These are phyloP conservation scores for Priceomyces medius DNA, from an alignment of 805 yeast species.

Conservation along the genomic window DNA sequence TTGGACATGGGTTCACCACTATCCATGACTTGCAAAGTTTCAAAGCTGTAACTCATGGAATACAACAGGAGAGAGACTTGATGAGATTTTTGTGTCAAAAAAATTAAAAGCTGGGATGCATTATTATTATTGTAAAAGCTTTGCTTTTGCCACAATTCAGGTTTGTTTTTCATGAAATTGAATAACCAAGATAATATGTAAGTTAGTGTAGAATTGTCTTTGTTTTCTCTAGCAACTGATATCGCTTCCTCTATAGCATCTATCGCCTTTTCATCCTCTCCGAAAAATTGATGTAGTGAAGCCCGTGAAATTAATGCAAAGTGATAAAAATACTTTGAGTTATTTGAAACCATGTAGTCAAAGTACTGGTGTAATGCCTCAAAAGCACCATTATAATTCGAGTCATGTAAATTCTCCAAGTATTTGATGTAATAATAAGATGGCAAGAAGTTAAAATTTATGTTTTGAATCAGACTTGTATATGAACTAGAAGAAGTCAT, in stretches of 20 bases:
- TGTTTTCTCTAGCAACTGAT: slow-evolving; percentile 80
- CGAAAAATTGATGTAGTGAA: slow-evolving; percentile 65
- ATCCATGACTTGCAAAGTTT: slow-evolving; percentile 53
- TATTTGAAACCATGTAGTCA: slow-evolving; percentile 72
- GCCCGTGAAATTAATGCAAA: slow-evolving; percentile 75
- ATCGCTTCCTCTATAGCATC: slow-evolving; percentile 85
- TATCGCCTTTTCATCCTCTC: slow-evolving; percentile 65
- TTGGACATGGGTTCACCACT: slow-evolving; percentile 48
- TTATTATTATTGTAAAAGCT: slow-evolving; percentile 47
- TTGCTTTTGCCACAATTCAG: slow-evolving; percentile 48
- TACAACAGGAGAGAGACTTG: slow-evolving; percentile 48
- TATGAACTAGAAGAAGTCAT: slow-evolving; percentile 50
- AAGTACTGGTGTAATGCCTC: slow-evolving; percentile 57
- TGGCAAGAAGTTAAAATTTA: slow-evolving; percentile 28
- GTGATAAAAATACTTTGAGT: slow-evolving; percentile 66
- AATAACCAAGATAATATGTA: slow-evolving; percentile 73
- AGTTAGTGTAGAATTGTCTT: slow-evolving; percentile 70
- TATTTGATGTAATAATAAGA: slow-evolving; percentile 57
- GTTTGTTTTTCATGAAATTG: slow-evolving; percentile 66
- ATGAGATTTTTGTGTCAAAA: slow-evolving; percentile 54
- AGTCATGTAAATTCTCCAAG: slow-evolving; percentile 54
- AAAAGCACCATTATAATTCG: slow-evolving; percentile 61
- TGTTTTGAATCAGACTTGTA: slow-evolving; percentile 30
- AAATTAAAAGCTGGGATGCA: slow-evolving; percentile 65
- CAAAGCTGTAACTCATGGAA: slow-evolving; percentile 66